A percentile compares a stretch with the other conserved stretches of the same genome.
These are phyloP conservation scores for Cladorrhinum samala DNA, from an alignment of 495 filamentous ascomycete genomes.

Conservation along the genomic window DNA sequence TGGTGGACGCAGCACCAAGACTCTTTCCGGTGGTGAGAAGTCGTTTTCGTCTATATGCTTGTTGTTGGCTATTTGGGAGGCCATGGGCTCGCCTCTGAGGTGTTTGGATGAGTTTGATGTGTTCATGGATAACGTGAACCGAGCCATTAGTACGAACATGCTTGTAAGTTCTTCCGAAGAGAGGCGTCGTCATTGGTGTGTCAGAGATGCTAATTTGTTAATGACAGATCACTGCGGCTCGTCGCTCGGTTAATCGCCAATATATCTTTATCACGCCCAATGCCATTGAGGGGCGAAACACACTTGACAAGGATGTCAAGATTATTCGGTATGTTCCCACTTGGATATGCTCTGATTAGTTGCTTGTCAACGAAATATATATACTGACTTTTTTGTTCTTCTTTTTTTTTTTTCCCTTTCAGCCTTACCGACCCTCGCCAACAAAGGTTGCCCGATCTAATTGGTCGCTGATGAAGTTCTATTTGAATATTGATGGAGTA, in stretches of 20 bases:
- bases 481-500: neutral
- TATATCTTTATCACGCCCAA: constrained; percentile 97
- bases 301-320: constrained; percentile 66
- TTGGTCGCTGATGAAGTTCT: neutral
- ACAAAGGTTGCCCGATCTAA: constrained; percentile 33
- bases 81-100: constrained; percentile 90
- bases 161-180: constrained; percentile 54
- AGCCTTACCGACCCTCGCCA: constrained; percentile 59
- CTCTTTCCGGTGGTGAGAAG: constrained; percentile 91
- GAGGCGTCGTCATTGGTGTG: neutral
- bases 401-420: neutral
- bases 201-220: neutral
- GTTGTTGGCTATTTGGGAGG: constrained; percentile 89
- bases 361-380: neutral
- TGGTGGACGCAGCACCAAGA: constrained; percentile 75
- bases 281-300: constrained; percentile 65
- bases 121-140: constrained; percentile 97
- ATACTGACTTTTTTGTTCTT: constrained; percentile 15
- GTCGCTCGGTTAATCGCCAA: constrained; percentile 79
- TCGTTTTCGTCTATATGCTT: constrained; percentile 96
- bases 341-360: neutral
- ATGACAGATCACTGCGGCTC: constrained; percentile 69
- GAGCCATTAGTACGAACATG: constrained; percentile 89
- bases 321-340: constrained; percentile 64
- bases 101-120: constrained; percentile 99